Evolutionary conservation across 495 filamentous ascomycete genomes (phyloP).

Genomic region (Geopyxis carbonaria): DNA sequence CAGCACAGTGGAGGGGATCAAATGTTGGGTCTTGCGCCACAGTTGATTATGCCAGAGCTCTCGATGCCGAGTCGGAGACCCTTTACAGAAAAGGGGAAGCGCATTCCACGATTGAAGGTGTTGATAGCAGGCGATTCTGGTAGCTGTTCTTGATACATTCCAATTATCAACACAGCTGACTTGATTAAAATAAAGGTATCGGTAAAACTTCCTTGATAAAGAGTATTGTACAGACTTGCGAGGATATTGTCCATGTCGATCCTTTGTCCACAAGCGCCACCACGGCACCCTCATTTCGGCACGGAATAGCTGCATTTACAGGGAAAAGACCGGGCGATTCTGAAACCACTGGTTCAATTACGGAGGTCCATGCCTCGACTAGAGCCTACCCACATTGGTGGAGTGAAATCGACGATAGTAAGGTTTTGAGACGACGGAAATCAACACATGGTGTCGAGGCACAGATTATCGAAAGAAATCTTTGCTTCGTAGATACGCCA

Average conservation of each 20-base stretch:
- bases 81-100: constrained; percentile 74
- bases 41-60: constrained; percentile 95
- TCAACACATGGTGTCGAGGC: constrained; percentile 46
- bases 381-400: constrained; percentile 87
- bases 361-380: constrained; percentile 83
- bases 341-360: constrained; percentile 37
- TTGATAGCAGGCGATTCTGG: constrained; percentile 72
- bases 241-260: constrained; percentile 94
- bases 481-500: constrained; percentile 89
- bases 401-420: constrained; percentile 70
- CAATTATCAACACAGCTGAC: constrained; percentile 1
- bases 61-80: constrained; percentile 84
- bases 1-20: constrained; percentile 30
- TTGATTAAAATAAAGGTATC: constrained; percentile 30
- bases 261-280: constrained; percentile 37
- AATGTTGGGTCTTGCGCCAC: constrained; percentile 38
- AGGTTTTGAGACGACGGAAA: constrained; percentile 52
- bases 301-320: not conserved
- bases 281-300: constrained; percentile 17
- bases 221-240: constrained; percentile 82
- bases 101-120: constrained; percentile 72
- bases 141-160: constrained; percentile 26
- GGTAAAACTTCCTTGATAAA: constrained; percentile 89
- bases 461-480: constrained; percentile 71
- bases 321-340: constrained; percentile 9